Conservation (phyloP, 2,329 filamentous ascomycete genomes). For the Epichloe uncinata region DNA sequence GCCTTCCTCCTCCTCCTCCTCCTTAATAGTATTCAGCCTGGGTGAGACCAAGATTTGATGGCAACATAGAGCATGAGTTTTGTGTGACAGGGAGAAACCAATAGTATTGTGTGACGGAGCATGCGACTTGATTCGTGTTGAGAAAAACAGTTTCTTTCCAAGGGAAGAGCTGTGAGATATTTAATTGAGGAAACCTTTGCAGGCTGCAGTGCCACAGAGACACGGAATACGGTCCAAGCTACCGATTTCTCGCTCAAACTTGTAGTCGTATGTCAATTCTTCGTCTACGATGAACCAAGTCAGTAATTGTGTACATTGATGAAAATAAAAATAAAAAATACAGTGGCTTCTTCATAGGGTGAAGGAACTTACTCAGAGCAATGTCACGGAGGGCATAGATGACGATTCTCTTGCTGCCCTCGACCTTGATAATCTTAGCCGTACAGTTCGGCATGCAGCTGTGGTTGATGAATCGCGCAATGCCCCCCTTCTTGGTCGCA, state of each 20-base stretch:
- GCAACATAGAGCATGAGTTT: neutral
- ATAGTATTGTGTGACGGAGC: neutral
- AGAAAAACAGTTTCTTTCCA: neutral
- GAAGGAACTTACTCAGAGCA: slow-evolving; percentile 60
- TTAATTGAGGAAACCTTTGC: slow-evolving; percentile 98
- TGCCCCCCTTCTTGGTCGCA: slow-evolving; percentile 95
- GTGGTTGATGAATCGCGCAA: slow-evolving; percentile 97
- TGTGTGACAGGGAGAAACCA: neutral
- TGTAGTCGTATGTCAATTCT: slow-evolving; percentile 99
- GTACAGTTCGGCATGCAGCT: slow-evolving; percentile 98
- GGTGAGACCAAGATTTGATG: neutral
- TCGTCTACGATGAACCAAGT: slow-evolving; percentile 52
- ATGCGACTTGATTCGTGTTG: neutral
- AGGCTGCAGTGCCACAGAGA: slow-evolving; percentile 87
- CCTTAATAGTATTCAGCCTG: neutral
- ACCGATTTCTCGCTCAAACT: slow-evolving; percentile 94
- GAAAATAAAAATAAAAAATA: neutral
- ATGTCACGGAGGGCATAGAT: slow-evolving; percentile 97
- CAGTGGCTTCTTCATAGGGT: no score
- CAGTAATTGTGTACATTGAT: slow-evolving; percentile 5
- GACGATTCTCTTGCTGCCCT: slow-evolving; percentile 95
- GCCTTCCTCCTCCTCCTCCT: neutral
- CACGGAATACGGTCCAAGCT: slow-evolving; percentile 93
- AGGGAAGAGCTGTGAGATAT: no score
- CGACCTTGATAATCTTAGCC: slow-evolving; percentile 97